Evolutionary conservation across 352 stramenopile species (phyloP), one percentile per base, ranked within the genome.

Genomic region (Globisporangium polare): DNA sequence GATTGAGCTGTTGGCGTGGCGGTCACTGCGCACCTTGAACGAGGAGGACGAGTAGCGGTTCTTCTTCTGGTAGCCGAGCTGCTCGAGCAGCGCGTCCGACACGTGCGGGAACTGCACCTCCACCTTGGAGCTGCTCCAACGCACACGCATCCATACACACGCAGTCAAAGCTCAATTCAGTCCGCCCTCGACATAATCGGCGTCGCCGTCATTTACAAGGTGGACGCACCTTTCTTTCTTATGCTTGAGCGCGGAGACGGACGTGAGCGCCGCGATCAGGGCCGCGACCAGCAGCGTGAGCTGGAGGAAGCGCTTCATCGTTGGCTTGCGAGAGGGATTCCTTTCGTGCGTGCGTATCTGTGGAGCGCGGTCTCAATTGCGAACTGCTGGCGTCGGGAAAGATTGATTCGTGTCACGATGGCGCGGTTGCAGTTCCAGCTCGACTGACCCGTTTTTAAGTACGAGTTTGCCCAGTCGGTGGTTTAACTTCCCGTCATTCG

Each of bases 41-140:
- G 69, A 66, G 18, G 77, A 90, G 24, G 80, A 57, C 26, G 83
- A 92, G 71, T 88, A 88, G 46, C 77, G 74, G 64, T 89, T 90
- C 72, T 89, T 90, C 75, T 89, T 92, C 70, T 90, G 60, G 62
- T 90, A 92, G 29, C 83, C 83, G 29, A 92, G 71, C 54, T 90
- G 80, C 61, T 89, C 77, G 43, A 92, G 74, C 47, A 90, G 66
- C 46, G 78, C 78, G 13, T 92, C 83, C n/a, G 80, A 82, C 45
- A 92, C 79, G 49, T 89, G 77, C 24, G 81, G 79, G 72, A 90
- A 89, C 64, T 90, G 81, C 64, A 90, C 81, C 46, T 89, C 77
- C 29, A 90, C 81, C 68, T 75, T 86, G 55, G 12, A 59, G 27
- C 35, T 58, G 24, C 8, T 27, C 18, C 17, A 1, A 33, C 15